Conservation (phyloP, 352 stramenopile genomes). For the Globisporangium iwayamae region DNA sequence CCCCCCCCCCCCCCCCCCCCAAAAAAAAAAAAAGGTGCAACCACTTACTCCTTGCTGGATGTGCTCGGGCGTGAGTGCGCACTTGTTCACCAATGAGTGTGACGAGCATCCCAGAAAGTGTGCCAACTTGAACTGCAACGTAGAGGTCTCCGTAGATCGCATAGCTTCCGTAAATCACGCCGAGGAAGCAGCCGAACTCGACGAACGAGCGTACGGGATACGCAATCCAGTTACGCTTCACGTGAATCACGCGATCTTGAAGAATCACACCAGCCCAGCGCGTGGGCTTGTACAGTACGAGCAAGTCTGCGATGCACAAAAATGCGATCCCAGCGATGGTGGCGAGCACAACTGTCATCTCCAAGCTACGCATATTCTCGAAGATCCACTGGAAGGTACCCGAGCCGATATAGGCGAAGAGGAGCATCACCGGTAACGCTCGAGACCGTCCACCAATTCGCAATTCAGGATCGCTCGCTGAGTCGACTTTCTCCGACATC, state of each 20-base stretch:
- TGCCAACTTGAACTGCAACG: slow-evolving; percentile 80
- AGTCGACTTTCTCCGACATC: slow-evolving; percentile 2
- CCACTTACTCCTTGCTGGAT: slow-evolving; percentile 40
- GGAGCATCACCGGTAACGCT: slow-evolving; percentile 54
- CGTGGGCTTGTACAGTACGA: slow-evolving; percentile 54
- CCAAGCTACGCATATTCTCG: slow-evolving; percentile 81
- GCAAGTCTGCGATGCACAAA: slow-evolving; percentile 71
- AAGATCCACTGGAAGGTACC: slow-evolving; percentile 89
- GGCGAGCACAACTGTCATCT: slow-evolving; percentile 74
- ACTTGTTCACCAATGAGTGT: slow-evolving; percentile 78
- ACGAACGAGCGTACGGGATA: slow-evolving; percentile 83
- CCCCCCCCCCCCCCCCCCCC: too few relatives aligned
- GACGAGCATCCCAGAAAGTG: slow-evolving; percentile 76
- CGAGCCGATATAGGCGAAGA: slow-evolving; percentile 84
- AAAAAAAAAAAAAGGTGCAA: background rate
- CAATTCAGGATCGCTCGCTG: slow-evolving; percentile 10
- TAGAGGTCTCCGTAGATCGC: slow-evolving; percentile 79
- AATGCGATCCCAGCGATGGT: slow-evolving; percentile 83
- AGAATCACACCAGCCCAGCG: slow-evolving; percentile 76
- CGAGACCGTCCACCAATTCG: slow-evolving; percentile 16
- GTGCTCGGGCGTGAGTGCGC: slow-evolving; percentile 40
- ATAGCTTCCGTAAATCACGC: slow-evolving; percentile 85
- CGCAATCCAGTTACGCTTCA: slow-evolving; percentile 64
- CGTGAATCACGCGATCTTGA: slow-evolving; percentile 78
- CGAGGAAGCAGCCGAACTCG: slow-evolving; percentile 80